Conservation (phyloP, 2,329 filamentous ascomycete species). For the Xylaria sp. region DNA sequence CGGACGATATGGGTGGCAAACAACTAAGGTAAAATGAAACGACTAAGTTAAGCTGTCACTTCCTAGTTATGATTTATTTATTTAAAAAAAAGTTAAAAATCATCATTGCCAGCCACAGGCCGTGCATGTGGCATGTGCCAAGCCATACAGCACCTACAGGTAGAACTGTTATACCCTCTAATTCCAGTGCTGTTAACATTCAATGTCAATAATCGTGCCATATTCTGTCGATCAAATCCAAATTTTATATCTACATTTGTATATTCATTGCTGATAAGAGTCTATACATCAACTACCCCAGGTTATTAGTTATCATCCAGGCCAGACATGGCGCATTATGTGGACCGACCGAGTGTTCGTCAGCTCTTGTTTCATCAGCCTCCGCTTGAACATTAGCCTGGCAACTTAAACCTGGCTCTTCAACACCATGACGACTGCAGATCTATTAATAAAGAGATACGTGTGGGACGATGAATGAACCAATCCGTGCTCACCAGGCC, state of each 20-base stretch:
- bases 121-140: too few relatives aligned
- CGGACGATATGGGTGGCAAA: too few relatives aligned
- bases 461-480: neutral
- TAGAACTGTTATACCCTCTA: too few relatives aligned
- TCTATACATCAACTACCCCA: neutral
- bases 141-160: too few relatives aligned
- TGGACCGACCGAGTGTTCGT: slow-evolving; percentile 17
- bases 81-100: too few relatives aligned
- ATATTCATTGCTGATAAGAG: neutral
- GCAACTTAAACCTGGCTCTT: neutral
- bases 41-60: too few relatives aligned
- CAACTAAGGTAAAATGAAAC: too few relatives aligned
- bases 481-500: neutral
- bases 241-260: neutral
- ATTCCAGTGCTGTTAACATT: neutral
- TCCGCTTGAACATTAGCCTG: slow-evolving; percentile 4
- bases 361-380: slow-evolving; percentile 31
- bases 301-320: neutral
- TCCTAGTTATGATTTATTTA: too few relatives aligned
- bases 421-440: slow-evolving; percentile 19
- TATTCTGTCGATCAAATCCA: neutral
- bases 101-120: too few relatives aligned
- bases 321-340: neutral
- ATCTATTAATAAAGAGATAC: slow-evolving; percentile 4
- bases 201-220: neutral